Base-by-base conservation (phyloP, 2,329 filamentous ascomycete genomes). In the Alternaria solani region DNA sequence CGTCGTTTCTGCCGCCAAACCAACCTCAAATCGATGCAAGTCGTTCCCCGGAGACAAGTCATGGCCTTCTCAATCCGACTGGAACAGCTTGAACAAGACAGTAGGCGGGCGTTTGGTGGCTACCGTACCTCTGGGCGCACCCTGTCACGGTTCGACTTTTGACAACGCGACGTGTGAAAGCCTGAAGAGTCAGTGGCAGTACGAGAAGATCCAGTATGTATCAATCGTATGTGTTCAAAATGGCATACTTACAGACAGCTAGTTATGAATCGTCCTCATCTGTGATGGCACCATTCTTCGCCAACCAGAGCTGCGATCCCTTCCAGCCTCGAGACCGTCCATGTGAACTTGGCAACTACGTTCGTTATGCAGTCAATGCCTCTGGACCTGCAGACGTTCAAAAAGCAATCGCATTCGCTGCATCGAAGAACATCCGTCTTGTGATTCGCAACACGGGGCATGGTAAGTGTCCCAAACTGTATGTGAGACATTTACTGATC, bases 401-500 rank as follows among this genome's bases (percentile, higher is more conserved):
- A 12, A 36, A n/a, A 6, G 54, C 68, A 3, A 59, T 70, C 16
- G 54, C 26, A n/a, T 76, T 74, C 49, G 74, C 71, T 11, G 43
- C 59, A 0, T 57, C 54, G 3, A 58, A 58, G 20, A 72, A 76
- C 28, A 67, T 76, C 8, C 70, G 73, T 7, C 65, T 75, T 1
- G 69, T 72, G 1, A 64, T 77, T 39, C 63, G 64, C 12, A 76
- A 74, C 46, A 75, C 73, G 8, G 73, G 72, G 7, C 74, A 76
- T 51, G 67, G 20, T 23, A 23, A 23, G 20, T 23, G 20, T 23
- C 20, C 4, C 20, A 23, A 23, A 23, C 20, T 23, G 20, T 23
- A 4, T 23, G 20, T 23, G 20, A 23, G 20, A 23, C 20, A 23
- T 23, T 2, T 23, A 23, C 20, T 23, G 20, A 23, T 23, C 4